Evolutionary conservation across 2,329 filamentous ascomycete species (phyloP).

Genomic region (Xylaria sp.): DNA sequence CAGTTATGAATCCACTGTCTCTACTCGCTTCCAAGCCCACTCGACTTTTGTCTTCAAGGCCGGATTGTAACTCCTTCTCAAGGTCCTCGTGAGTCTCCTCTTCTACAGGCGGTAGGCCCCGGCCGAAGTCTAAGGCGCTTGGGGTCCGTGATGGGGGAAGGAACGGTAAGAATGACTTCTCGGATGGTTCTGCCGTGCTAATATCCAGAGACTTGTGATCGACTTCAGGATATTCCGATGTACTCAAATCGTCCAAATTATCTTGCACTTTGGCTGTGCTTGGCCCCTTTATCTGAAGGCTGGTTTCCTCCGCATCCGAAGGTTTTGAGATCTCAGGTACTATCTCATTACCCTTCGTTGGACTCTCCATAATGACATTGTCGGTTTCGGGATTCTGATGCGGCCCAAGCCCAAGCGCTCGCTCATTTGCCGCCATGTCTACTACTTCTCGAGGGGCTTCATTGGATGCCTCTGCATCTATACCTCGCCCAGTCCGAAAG

Average conservation of each 20-base stretch:
- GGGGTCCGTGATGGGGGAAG: constrained; percentile 41
- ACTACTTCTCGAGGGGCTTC: constrained; percentile 13
- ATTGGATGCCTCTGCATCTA: constrained; percentile 31
- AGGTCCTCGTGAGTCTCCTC: constrained; percentile 63
- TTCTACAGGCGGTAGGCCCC: constrained; percentile 63
- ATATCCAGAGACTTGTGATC: constrained; percentile 12
- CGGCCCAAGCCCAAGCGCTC: neutral
- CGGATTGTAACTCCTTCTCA: constrained; percentile 47
- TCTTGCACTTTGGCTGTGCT: constrained; percentile 45
- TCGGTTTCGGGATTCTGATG: constrained; percentile 35
- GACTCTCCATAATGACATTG: constrained; percentile 53
- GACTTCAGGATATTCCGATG: constrained; percentile 42
- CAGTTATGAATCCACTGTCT: constrained; percentile 62
- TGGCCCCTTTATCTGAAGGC: constrained; percentile 28
- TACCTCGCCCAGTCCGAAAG: constrained; percentile 39
- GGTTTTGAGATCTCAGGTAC: constrained; percentile 36
- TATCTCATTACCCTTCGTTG: constrained; percentile 50
- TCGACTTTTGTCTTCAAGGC: constrained; percentile 37
- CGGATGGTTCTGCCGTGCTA: constrained; percentile 11
- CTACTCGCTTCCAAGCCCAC: constrained; percentile 55
- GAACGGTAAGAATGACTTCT: constrained; percentile 34
- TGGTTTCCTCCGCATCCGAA: constrained; percentile 18
- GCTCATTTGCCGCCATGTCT: constrained; percentile 6
- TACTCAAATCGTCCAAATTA: constrained; percentile 45
- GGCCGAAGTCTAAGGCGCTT: constrained; percentile 55